Base-by-base conservation (phyloP, 495 filamentous ascomycete species). In the Penicillium ochrochloron region DNA sequence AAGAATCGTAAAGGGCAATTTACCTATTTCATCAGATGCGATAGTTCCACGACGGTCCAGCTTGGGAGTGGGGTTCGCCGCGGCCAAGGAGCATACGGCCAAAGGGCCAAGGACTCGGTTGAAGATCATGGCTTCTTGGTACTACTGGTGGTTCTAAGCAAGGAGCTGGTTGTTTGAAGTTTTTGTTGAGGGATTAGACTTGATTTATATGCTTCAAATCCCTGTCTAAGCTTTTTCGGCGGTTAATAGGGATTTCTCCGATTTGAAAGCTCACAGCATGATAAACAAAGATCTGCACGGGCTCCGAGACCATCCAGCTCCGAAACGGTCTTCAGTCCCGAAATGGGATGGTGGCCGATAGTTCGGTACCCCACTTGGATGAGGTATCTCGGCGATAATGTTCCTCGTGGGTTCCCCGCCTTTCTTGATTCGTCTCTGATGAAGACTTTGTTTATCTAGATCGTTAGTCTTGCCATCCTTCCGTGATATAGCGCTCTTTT, bases 41-140 rank as follows among this genome's bases (percentile, higher is more conserved):
- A 84, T 79, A 19, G 74, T 73, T 19, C 64, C 78, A 42, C 82
- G 80, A 8, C 64, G 59, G 0, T 60, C 48, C 2, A 76, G 48
- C 2, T 37, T 19, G 42, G 62, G 64, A 6, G 60, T 68, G 19
- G 62, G 61, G 23, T 64, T 51, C 7, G 62, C 37, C 25, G 65
- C 29, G n/a, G 67, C 68, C 14, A 69, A 60, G 8, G 67, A 59
- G 25, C 70, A 57, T 34, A 80, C 57, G 41, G 60, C 59, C 29
- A 67, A n/a, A 6, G 64, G 21, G 14, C 57, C 44, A 8, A 41
- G 6, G 27, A 61, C 14, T 1, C 57, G 33, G 33, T 35, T 33
- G 21, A 55, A 44, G 29, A 65, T 48, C 65, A 70, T 70, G 3
- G 17, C 48, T 44, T 23, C 6, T 41, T 17, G 14, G 0, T 25